Evolutionary conservation across 352 stramenopile species (phyloP).

Genomic region (Achlya hypogyna): DNA sequence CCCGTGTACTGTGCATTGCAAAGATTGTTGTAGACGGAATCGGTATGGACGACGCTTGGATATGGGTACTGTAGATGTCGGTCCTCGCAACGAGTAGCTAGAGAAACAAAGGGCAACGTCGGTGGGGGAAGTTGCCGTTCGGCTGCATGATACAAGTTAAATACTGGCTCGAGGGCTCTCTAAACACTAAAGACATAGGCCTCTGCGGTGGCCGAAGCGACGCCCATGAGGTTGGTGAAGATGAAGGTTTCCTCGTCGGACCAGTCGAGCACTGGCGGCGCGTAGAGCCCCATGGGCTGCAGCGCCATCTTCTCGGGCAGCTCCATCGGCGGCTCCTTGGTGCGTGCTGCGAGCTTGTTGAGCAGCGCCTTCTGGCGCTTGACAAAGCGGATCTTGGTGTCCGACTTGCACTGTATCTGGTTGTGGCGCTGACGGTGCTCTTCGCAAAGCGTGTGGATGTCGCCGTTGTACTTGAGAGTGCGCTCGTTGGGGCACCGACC

Average conservation of each 20-base stretch:
- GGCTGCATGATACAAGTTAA: too few species aligned
- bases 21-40: too few species aligned
- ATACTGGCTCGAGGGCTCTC: background rate
- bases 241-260: slow-evolving; percentile 6
- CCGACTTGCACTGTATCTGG: slow-evolving; percentile 19
- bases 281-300: background rate
- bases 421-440: slow-evolving; percentile 19
- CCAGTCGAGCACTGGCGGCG: background rate
- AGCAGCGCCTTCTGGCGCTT: slow-evolving; percentile 7
- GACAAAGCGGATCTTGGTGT: slow-evolving; percentile 17
- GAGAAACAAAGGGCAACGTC: too few species aligned
- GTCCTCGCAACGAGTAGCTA: too few species aligned
- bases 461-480: slow-evolving; percentile 20
- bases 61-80: too few species aligned
- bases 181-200: background rate
- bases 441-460: slow-evolving; percentile 21
- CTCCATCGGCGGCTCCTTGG: background rate
- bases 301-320: background rate
- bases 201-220: background rate
- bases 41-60: too few species aligned
- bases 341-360: background rate
- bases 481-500: slow-evolving; percentile 20
- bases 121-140: too few species aligned
- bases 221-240: slow-evolving; percentile 14
- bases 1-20: too few species aligned